Evolutionary conservation across 2,329 filamentous ascomycete species (phyloP), one percentile per base, ranked within the genome.

Genomic region (Calonectria pseudoturangicola): DNA sequence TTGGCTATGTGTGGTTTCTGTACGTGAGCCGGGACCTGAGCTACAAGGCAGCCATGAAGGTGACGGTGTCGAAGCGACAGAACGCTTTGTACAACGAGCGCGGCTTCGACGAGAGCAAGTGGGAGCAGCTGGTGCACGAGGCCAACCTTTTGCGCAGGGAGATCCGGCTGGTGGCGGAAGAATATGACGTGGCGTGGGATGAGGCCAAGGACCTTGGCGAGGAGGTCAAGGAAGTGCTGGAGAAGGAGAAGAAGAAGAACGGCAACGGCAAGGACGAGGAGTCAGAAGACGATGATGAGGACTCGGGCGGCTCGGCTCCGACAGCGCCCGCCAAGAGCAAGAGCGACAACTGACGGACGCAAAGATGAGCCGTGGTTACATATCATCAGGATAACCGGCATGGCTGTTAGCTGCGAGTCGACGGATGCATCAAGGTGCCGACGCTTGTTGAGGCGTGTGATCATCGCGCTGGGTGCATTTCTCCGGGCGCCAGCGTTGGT

Each of bases 181-280:
- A 98, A 84, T 98, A 98, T 82, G 95, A 97, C 78, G 94, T 96
- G 9, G 94, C 96, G 65, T 98, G 95, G 94, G 91, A 98, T 79
- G 95, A 97, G 85, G 89, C 88, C 73, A 87, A 86, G 74, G 94
- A 97, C 76, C 91, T 96, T 65, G 92, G 90, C n/a, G 91, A 93
- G 78, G 89, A 93, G 39, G 89, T 92, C 0, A 88, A 88, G 82
- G 85, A 91, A 77, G 88, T 88, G 18, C 81, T 92, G 39, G 89
- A 90, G 73, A 85, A 88, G 73, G 89, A 91, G 80, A 84, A 86
- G 74, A 84, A 83, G 47, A 82, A 82, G 39, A 82, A 81, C 45
- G 81, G 83, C 12, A 77, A 80, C 27, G 77, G 79, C 13, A 81
- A 84, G n/a, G 79, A 83, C 2, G 82, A 85, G 3, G 83, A 86